These are phyloP conservation scores for barley (Hordeum vulgare) DNA, from an alignment of 176 grass and related monocot genomes.

Conservation along the genomic window MorexV3_pseudomolecules_assembly NC_058520.1:51991690-51992189, in stretches of 20 bases:
- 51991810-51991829: neutral
- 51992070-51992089: constrained; percentile 92
- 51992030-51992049: neutral
- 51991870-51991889: constrained; percentile 89
- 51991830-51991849: constrained; percentile 19
- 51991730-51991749: neutral
- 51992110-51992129: constrained; percentile 53
- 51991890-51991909: constrained; percentile 93
- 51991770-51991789: neutral
- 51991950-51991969: constrained; percentile 42
- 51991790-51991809: neutral
- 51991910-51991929: constrained; percentile 95
- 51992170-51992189: constrained; percentile 74
- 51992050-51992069: neutral
- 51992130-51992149: constrained; percentile 78
- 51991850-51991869: constrained; percentile 64
- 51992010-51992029: neutral
- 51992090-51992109: constrained; percentile 91
- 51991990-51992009: constrained; percentile 8
- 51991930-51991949: constrained; percentile 85
- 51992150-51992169: constrained; percentile 92
- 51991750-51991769: neutral
- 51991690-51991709: neutral
- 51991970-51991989: constrained; percentile 18
- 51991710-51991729: neutral